Base-by-base conservation (phyloP, 2,329 filamentous ascomycete genomes). In the Aspergillus arachidicola region DNA sequence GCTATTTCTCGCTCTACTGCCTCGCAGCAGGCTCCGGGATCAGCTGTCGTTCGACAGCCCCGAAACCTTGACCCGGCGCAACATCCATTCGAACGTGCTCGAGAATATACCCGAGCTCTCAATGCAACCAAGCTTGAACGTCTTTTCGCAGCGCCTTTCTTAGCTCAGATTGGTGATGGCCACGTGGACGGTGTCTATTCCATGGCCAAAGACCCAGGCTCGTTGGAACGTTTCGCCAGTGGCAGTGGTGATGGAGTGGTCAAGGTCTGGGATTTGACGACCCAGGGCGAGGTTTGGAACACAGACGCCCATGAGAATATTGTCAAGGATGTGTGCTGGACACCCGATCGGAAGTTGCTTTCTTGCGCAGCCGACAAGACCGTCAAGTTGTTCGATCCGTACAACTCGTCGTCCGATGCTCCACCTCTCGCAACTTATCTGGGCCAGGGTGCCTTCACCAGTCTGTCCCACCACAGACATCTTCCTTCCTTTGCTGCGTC, bases 81-180 rank as follows among this genome's bases (percentile, higher is more conserved):
- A 64, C 93, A 97, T 80, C 94, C 92, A 2, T 97, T 97, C 79
- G 93, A 96, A 80, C 86, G 93, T 73, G 94, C 94, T 54, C 85
- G 93, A 78, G 94, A 97, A 81, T 94, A 93, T 75, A 92, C 89
- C 16, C 82, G 89, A 70, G 89, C 90, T 12, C 82, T 92, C 65
- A 91, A 93, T 86, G 94, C 94, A 30, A 93, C 93, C 63, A 97
- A 97, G 78, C 82, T 97, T 65, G 93, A 97, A 80, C 91, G 94
- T 71, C 94, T 97, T 91, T 96, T 96, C 78, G 90, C 90, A 34
- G 85, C 89, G 59, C 91, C 92, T 4, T 97, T 97, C 74, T 81
- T 99, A 51, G 91, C 86, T 0, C 92, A 97, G 77, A 87, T 99
- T 28, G 94, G 94, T 59, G 85, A 87, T 36, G 94, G 95, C 23